These are phyloP conservation scores for Dictyostelium capitatum DNA, from an alignment of 78 protist genomes.

Conservation along the genomic window DNA sequence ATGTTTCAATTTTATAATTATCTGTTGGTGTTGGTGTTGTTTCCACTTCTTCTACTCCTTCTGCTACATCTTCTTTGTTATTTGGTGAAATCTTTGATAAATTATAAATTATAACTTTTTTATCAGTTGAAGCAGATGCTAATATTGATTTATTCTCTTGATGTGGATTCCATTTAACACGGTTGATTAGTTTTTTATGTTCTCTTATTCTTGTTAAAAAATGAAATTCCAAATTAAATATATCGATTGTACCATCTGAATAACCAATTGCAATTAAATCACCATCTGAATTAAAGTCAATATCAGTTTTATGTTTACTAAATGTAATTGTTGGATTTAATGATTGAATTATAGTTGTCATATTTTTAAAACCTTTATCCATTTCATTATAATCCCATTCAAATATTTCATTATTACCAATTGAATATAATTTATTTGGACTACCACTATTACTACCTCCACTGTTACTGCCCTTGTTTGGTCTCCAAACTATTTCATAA, in stretches of 20 bases:
- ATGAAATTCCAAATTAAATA: slow-evolving; percentile 12
- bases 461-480: neutral
- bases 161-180: slow-evolving; percentile 58
- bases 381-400: slow-evolving; percentile 34
- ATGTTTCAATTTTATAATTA: neutral
- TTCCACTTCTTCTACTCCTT: neutral
- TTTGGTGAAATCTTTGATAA: neutral
- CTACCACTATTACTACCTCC: neutral
- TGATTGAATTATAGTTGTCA: neutral
- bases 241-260: slow-evolving; percentile 6
- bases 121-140: slow-evolving; percentile 60
- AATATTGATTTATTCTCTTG: neutral
- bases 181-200: slow-evolving; percentile 27
- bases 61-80: neutral
- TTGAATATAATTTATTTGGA: neutral
- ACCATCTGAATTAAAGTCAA: slow-evolving; percentile 22
- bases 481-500: slow-evolving; percentile 53
- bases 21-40: neutral
- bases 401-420: slow-evolving; percentile 14
- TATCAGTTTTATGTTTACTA: slow-evolving; percentile 13
- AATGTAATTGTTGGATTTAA: neutral
- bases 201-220: slow-evolving; percentile 14
- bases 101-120: slow-evolving; percentile 28
- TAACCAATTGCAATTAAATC: slow-evolving; percentile 13
- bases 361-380: neutral